phyloP scores from a whole-genome alignment of 805 yeast genomes.

The Jamesozyma hellenica region DNA sequence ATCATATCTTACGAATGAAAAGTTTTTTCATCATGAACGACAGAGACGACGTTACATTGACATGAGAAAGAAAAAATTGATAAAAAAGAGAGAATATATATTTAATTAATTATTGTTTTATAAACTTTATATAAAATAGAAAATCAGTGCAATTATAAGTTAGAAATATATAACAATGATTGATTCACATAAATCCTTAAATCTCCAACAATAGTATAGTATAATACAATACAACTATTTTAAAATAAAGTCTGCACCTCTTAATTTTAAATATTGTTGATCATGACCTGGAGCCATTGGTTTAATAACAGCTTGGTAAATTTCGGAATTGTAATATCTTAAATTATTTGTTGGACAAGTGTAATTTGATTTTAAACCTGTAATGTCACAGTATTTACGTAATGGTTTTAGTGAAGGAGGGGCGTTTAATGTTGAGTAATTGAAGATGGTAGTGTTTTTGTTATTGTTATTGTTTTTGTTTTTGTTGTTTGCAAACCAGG shows the following conservation, averaged over 20 bases:
- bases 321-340: slow-evolving; percentile 74
- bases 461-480: slow-evolving; percentile 4
- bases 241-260: slow-evolving; percentile 82
- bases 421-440: slow-evolving; percentile 63
- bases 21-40: no score
- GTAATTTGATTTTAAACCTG: slow-evolving; percentile 76
- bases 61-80: no score
- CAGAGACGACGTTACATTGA: no score
- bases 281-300: slow-evolving; percentile 84
- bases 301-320: slow-evolving; percentile 61
- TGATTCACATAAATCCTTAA: no score
- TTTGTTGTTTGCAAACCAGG: slow-evolving; percentile 6
- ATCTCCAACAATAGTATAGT: no score
- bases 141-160: no score
- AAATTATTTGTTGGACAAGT: slow-evolving; percentile 64
- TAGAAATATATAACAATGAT: no score
- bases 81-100: not conserved
- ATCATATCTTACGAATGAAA: no score
- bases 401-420: slow-evolving; percentile 80
- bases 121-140: no score
- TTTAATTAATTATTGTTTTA: no score
- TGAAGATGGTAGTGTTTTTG: slow-evolving; percentile 38
- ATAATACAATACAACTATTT: slow-evolving; percentile 35
- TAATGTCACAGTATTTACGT: slow-evolving; percentile 84
- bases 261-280: slow-evolving; percentile 78